Evolutionary conservation across 1,139 yeast genomes (phyloP).

Genomic region (Citeromyces siamensis): DNA sequence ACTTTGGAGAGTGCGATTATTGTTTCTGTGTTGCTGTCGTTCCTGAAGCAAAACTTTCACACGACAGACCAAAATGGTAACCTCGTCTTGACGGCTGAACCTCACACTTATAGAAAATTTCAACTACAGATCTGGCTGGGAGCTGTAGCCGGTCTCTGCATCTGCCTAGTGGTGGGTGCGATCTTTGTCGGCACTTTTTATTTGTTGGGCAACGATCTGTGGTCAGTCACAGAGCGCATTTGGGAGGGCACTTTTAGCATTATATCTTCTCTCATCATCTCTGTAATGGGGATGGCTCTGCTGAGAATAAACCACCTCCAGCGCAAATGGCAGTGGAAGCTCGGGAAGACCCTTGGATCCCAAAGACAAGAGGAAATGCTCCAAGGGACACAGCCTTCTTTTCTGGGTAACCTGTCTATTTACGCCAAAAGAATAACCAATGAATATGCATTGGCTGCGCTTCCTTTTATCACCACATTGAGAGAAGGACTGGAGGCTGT

Average conservation of each 20-base stretch:
- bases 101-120: slow-evolving; percentile 24
- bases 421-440: slow-evolving; percentile 9
- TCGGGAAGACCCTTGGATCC: slow-evolving; percentile 29
- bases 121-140: slow-evolving; percentile 79
- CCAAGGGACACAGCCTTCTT: slow-evolving; percentile 7
- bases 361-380: neutral
- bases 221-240: slow-evolving; percentile 72
- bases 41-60: slow-evolving; percentile 49
- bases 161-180: slow-evolving; percentile 71
- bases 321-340: slow-evolving; percentile 73
- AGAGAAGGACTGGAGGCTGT: slow-evolving; percentile 93
- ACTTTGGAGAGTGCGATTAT: slow-evolving; percentile 81
- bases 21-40: slow-evolving; percentile 74
- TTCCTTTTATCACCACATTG: slow-evolving; percentile 74
- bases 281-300: slow-evolving; percentile 83
- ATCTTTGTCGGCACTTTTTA: slow-evolving; percentile 69
- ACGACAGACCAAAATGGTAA: slow-evolving; percentile 4
- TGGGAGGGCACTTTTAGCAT: slow-evolving; percentile 91
- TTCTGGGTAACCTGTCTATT: slow-evolving; percentile 6
- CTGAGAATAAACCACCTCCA: slow-evolving; percentile 78
- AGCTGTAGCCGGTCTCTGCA: slow-evolving; percentile 53
- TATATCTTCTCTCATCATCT: slow-evolving; percentile 68
- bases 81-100: slow-evolving; percentile 12
- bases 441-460: slow-evolving; percentile 57
- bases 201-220: slow-evolving; percentile 63